Percentiles rank a stretch among this genome's conserved stretches.
phyloP scores from a whole-genome alignment of 441 rosid genomes.

The Biscutella auriculata region DNA sequence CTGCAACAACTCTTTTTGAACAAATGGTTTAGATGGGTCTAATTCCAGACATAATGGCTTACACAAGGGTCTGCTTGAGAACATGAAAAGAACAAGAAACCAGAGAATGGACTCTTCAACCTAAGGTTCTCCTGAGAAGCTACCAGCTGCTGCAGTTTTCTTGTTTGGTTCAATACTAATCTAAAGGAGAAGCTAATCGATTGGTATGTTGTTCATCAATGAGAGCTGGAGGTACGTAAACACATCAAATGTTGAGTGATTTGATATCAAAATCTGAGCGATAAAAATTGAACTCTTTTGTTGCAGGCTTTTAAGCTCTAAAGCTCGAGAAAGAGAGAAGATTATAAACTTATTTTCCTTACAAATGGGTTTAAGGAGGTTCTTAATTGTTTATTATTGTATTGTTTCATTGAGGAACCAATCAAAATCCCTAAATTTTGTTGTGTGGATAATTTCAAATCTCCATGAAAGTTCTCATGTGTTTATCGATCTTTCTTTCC shows the following conservation, averaged over 20 bases:
- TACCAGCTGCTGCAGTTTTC: not conserved
- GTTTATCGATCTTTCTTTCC: conserved; percentile 8
- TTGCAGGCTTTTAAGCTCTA: conserved; percentile 15
- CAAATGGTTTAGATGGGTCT: conserved; percentile 37
- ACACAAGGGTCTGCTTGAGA: conserved; percentile 37
- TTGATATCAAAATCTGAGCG: not conserved
- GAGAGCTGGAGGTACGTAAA: conserved; percentile 11
- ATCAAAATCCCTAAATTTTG: not conserved
- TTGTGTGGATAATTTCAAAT: not conserved
- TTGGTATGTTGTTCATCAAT: not conserved
- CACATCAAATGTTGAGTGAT: not conserved
- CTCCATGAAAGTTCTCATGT: not conserved
- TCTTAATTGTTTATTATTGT: conserved; percentile 12
- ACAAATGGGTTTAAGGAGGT: not conserved
- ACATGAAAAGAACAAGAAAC: conserved; percentile 8
- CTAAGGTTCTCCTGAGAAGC: conserved; percentile 5
- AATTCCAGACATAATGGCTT: conserved; percentile 41
- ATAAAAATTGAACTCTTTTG: conserved; percentile 4
- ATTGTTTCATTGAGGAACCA: conserved; percentile 18
- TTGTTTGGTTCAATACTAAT: not conserved
- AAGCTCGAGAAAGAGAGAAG: conserved; percentile 1
- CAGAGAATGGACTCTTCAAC: not conserved
- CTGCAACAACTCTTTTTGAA: conserved; percentile 36
- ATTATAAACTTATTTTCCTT: not conserved
- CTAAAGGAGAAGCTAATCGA: conserved; percentile 6